These are phyloP conservation scores for Pholiota adiposa DNA, from an alignment of 1,284 basidiomycete species.

Conservation along the genomic window DNA sequence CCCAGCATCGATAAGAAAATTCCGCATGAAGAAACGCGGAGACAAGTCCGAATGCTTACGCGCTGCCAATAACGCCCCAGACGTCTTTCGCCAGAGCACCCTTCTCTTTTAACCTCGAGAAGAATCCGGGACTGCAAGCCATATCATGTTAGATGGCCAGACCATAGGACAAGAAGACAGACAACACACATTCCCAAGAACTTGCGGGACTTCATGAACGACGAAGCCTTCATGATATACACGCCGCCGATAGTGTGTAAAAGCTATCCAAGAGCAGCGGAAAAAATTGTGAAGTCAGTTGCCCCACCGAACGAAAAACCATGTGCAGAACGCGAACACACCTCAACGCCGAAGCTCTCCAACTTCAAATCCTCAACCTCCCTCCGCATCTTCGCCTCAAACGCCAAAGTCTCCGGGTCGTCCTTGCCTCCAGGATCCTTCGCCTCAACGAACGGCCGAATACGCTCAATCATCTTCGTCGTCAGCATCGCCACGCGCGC, in stretches of 20 bases:
- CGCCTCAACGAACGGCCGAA: conserved; percentile 90
- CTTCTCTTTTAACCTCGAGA: conserved; percentile 94
- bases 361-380: conserved; percentile 98
- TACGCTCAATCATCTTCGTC: conserved; percentile 79
- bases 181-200: conserved; percentile 83
- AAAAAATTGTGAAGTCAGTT: conserved; percentile 10
- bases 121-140: conserved; percentile 83
- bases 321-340: conserved; percentile 37
- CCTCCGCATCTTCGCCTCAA: conserved; percentile 77
- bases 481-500: conserved; percentile 75
- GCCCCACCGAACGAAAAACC: neutral
- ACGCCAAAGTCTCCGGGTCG: conserved; percentile 82
- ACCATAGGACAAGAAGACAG: neutral
- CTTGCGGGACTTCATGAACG: conserved; percentile 90
- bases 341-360: conserved; percentile 98
- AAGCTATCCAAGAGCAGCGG: conserved; percentile 55
- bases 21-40: neutral
- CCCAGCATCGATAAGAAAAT: neutral
- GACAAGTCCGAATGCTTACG: conserved; percentile 49
- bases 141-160: neutral
- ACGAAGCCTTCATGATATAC: conserved; percentile 92
- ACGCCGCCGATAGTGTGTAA: conserved; percentile 87
- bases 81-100: conserved; percentile 92
- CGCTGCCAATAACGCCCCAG: conserved; percentile 92
- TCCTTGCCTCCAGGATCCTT: conserved; percentile 85